These are phyloP conservation scores for Hymenoscyphus fructigenus DNA, from an alignment of 2,329 filamentous ascomycete species.

Conservation along the genomic window DNA sequence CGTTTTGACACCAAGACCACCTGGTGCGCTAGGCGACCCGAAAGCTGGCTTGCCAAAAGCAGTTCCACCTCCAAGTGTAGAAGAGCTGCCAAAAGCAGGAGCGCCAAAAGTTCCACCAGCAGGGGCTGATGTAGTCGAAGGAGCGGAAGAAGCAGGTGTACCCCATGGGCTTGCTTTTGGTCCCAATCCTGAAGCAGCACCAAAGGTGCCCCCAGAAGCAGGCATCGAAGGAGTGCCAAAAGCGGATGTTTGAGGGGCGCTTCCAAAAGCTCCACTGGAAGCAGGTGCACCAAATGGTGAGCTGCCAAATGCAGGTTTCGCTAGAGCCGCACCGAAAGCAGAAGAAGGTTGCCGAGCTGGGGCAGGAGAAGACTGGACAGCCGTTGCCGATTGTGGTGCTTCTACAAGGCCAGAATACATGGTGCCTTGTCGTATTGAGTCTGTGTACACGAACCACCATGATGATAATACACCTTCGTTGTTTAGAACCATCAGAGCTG, in stretches of 20 bases:
- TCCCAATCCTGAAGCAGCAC: conserved; percentile 45
- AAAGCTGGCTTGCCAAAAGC: conserved; percentile 28
- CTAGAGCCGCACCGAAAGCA: conserved; percentile 35
- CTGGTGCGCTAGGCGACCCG: conserved; percentile 18
- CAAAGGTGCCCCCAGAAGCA: conserved; percentile 39
- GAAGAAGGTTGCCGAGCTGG: conserved; percentile 31
- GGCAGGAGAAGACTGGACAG: conserved; percentile 20
- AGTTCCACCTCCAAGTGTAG: conserved; percentile 10
- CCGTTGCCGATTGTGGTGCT: conserved; percentile 32
- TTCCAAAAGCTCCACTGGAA: conserved; percentile 25
- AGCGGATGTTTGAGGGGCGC: neutral
- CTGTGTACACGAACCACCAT: conserved; percentile 92
- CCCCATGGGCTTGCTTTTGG: conserved; percentile 54
- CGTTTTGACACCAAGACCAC: conserved; percentile 44
- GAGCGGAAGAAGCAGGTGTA: conserved; percentile 31
- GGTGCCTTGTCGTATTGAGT: conserved; percentile 73
- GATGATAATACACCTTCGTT: conserved; percentile 80
- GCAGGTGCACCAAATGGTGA: conserved; percentile 19
- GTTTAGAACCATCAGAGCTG: conserved; percentile 81
- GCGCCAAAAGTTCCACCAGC: conserved; percentile 50
- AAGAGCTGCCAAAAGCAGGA: conserved; percentile 44
- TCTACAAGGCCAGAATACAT: conserved; percentile 69
- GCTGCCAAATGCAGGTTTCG: conserved; percentile 35
- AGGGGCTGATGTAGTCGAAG: conserved; percentile 33
- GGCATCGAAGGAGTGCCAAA: conserved; percentile 42